A percentile compares a stretch with the other conserved stretches of the same genome.
phyloP scores from a whole-genome alignment of 805 yeast genomes.

The Candida chauliodis region DNA sequence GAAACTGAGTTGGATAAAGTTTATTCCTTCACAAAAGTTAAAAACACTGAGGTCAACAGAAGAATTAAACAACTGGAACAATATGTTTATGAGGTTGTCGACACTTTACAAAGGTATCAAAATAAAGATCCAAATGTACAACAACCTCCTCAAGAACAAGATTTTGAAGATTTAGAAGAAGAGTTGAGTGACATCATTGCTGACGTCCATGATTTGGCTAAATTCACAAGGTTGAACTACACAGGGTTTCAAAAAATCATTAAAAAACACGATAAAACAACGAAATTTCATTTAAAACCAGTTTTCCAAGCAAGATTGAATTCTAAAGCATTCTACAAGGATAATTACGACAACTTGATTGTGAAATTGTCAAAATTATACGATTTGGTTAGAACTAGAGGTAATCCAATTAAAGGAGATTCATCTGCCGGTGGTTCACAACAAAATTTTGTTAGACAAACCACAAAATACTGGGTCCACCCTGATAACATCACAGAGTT shows the following conservation, averaged over 20 bases:
- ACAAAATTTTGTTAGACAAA: conserved; percentile 97
- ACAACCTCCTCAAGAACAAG: conserved; percentile 38
- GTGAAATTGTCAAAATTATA: conserved; percentile 86
- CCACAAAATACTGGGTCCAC: conserved; percentile 99
- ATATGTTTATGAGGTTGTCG: conserved; percentile 64
- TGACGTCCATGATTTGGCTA: conserved; percentile 95
- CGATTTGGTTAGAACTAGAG: conserved; percentile 92
- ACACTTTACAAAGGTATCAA: conserved; percentile 29
- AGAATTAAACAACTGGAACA: conserved; percentile 79
- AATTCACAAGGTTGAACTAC: conserved; percentile 88
- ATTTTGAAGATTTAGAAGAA: conserved; percentile 41
- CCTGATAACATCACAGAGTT: conserved; percentile 97
- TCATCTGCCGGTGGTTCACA: conserved; percentile 97
- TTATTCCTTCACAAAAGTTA: conserved; percentile 83
- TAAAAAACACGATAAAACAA: conserved; percentile 93
- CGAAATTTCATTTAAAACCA: conserved; percentile 71
- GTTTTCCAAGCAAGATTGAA: conserved; percentile 90
- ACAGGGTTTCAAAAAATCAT: conserved; percentile 96
- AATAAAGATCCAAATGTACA: conserved; percentile 20
- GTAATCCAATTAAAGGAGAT: conserved; percentile 93
- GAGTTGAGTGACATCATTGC: conserved; percentile 76
- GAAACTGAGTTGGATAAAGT: conserved; percentile 91
- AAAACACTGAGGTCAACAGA: conserved; percentile 79
- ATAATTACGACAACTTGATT: conserved; percentile 84
- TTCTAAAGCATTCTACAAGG: conserved; percentile 93